Conservation (phyloP, 2,329 filamentous ascomycete genomes). For the Leptographium radiaticola region DNA sequence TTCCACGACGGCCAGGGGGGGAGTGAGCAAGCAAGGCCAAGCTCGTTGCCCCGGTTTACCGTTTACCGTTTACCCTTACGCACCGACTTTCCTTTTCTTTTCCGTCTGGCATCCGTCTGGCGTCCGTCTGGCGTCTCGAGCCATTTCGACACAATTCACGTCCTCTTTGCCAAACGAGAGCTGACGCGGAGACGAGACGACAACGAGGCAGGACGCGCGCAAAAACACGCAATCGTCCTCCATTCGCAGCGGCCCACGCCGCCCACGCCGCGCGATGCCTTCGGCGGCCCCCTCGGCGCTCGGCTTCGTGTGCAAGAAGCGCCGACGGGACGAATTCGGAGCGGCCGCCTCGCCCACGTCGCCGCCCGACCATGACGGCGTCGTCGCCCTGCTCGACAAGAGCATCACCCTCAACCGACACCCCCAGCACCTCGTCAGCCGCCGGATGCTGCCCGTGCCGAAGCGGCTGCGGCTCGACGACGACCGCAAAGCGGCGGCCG, state of each 20-base stretch:
- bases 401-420: background rate
- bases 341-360: constrained; percentile 3
- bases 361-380: constrained; percentile 9
- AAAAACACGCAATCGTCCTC: too few relatives aligned
- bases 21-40: background rate
- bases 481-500: background rate
- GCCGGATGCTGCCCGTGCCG: constrained; percentile 2
- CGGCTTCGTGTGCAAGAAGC: constrained; percentile 19
- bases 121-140: too few relatives aligned
- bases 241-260: background rate
- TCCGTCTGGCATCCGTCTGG: too few relatives aligned
- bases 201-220: too few relatives aligned
- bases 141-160: too few relatives aligned
- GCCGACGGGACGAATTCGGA: constrained; percentile 21
- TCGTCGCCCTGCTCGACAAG: constrained; percentile 10
- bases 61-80: background rate
- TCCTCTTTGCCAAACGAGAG: too few relatives aligned
- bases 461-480: constrained; percentile 7
- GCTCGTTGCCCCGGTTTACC: background rate
- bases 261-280: constrained; percentile 1
- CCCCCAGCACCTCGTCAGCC: background rate
- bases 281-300: background rate
- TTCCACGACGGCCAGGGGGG: too few relatives aligned
- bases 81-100: background rate
- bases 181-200: background rate